phyloP scores from a whole-genome alignment of 495 filamentous ascomycete species.

The Aspergillus coremiiformis region DNA sequence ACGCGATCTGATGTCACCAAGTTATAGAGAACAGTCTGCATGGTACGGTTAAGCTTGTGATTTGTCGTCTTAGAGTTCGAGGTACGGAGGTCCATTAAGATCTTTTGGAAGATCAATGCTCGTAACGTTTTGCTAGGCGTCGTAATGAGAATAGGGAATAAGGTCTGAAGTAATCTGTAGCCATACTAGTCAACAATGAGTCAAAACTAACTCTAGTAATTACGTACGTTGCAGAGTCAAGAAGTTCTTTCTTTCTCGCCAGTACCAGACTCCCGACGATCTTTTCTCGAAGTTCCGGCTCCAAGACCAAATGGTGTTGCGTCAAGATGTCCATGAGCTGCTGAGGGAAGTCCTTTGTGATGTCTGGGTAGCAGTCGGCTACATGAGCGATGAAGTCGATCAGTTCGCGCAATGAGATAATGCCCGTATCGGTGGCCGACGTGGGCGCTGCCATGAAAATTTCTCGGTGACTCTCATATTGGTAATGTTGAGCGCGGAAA shows the following conservation, averaged over 20 bases:
- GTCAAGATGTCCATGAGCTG: constrained; percentile 74
- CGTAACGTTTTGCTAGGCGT: constrained; percentile 85
- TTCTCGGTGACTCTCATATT: constrained; percentile 84
- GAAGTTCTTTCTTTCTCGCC: constrained; percentile 80
- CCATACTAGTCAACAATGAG: constrained; percentile 7
- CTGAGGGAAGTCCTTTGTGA: constrained; percentile 67
- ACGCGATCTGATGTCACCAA: constrained; percentile 76
- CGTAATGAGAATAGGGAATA: constrained; percentile 84
- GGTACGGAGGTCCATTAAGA: constrained; percentile 78
- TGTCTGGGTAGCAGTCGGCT: constrained; percentile 82
- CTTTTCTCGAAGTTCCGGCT: constrained; percentile 83
- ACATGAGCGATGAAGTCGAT: constrained; percentile 89
- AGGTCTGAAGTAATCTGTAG: constrained; percentile 63
- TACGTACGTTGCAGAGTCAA: constrained; percentile 66
- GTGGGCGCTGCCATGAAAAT: constrained; percentile 81
- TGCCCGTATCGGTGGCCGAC: constrained; percentile 63
- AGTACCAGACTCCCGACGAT: constrained; percentile 85
- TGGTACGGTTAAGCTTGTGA: constrained; percentile 83
- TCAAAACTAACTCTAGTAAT: neutral
- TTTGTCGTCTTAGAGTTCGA: constrained; percentile 80
- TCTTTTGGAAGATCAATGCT: constrained; percentile 78
- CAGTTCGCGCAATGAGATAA: constrained; percentile 74
- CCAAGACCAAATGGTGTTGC: constrained; percentile 71
- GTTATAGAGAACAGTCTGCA: constrained; percentile 89
- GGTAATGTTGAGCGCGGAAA: constrained; percentile 79